These are phyloP conservation scores for Centella asiatica DNA, from an alignment of 129 eudicot genomes.

Conservation along the genomic window DNA sequence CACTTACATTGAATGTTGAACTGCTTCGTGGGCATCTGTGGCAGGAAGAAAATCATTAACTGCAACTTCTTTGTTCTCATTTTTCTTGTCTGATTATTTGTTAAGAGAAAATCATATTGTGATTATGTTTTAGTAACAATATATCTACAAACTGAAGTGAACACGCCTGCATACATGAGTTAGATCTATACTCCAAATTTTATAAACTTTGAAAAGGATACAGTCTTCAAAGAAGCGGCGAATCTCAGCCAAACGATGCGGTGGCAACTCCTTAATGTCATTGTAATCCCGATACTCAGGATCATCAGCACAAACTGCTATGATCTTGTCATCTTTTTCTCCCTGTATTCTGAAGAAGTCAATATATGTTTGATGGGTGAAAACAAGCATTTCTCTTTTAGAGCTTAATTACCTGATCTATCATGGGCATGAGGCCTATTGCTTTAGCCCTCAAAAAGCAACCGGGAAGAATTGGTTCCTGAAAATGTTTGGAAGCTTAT, in stretches of 20 bases:
- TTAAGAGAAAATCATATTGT: constrained; percentile 24
- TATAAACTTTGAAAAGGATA: constrained; percentile 42
- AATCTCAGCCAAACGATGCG: constrained; percentile 23
- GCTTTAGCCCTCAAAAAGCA: constrained; percentile 73
- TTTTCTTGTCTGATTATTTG: constrained; percentile 60
- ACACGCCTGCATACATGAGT: not conserved
- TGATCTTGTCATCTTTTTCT: constrained; percentile 48
- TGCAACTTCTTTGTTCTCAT: constrained; percentile 92
- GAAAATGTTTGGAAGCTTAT: constrained; percentile 12
- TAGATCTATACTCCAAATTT: not conserved
- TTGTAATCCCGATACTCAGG: constrained; percentile 17
- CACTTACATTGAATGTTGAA: constrained; percentile 75
- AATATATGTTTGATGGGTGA: not conserved
- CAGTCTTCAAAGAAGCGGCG: constrained; percentile 97
- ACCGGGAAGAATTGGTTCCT: constrained; percentile 72
- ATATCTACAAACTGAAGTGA: not conserved
- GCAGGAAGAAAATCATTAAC: constrained; percentile 82
- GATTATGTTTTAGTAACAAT: not conserved
- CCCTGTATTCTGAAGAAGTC: constrained; percentile 35
- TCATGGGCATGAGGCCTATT: constrained; percentile 90
- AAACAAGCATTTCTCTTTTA: not conserved
- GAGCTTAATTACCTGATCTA: constrained; percentile 40
- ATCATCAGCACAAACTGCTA: constrained; percentile 23
- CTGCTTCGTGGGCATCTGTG: constrained; percentile 57
- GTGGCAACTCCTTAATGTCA: constrained; percentile 21